Evolutionary conservation across 2,329 filamentous ascomycete species (phyloP), one percentile per base, ranked within the genome.

Genomic region (Fusarium equiseti): DNA sequence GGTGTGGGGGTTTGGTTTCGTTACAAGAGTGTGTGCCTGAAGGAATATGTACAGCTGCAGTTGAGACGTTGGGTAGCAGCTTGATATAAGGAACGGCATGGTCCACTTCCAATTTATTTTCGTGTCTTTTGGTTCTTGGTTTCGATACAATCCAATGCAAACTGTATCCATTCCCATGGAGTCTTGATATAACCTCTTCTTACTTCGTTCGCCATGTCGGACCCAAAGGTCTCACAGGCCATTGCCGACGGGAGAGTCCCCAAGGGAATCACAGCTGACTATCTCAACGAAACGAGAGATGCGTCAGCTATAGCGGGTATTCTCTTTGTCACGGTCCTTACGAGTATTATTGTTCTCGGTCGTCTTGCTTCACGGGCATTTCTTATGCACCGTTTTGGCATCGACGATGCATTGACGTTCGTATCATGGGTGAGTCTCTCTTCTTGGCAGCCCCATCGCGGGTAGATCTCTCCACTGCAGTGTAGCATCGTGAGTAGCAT

Each of bases 391-490:
- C 76, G 77, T 4, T 77, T 83, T 38, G 82, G 82, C 2, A 44
- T 80, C 18, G 82, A 83, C 35, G 82, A 83, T 72, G 70, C 63
- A 4, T 66, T 83, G 40, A 81, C 81, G 0, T 53, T 81, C 12
- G 12, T 76, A 40, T 80, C 78, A 38, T 71, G 79, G 77, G 81
- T 82, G 68, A 55, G 81, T 70, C 15, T 38, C 31, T 38, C 20
- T 42, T 57, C 59, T 54, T 42, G 27, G 35, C 35, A 15, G 22
- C 26, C 31, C 50, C 29, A 27, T 64, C 6, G 15, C 20, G 31
- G 29, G n/a, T 27, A 66, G 62, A 70, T 70, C 67, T 27, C 52
- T 50, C 55, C 45, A 32, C 52, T n/a, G 22, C 15, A 44, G 24
- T 49, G 49, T 45, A 29, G 42, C 29, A 35, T 56, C n/a, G 35